phyloP scores from a whole-genome alignment of 2,329 filamentous ascomycete species.

The Cladosporium colombiae region DNA sequence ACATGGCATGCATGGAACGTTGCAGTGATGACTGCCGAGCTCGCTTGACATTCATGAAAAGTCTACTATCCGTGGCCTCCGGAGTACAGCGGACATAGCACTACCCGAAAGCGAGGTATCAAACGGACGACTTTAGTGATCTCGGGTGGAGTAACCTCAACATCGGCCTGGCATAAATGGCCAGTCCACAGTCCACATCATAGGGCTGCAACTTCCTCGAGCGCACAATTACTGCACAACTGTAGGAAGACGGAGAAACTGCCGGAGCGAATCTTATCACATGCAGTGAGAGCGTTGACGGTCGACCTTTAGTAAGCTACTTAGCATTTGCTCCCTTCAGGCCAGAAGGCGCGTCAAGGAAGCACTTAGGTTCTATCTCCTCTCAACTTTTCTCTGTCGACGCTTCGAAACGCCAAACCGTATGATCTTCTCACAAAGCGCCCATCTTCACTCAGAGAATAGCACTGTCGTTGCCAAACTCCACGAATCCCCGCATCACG shows the following conservation, averaged over 20 bases:
- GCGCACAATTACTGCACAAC: not conserved
- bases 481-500: constrained; percentile 8
- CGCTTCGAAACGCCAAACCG: not conserved
- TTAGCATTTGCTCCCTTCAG: not conserved
- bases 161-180: not conserved
- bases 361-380: not conserved
- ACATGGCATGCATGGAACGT: not conserved
- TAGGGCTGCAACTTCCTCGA: not conserved
- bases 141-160: not conserved
- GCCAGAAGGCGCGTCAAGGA: not conserved
- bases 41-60: not conserved
- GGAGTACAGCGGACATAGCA: not conserved
- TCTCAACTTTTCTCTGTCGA: not conserved
- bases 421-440: not conserved
- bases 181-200: not conserved
- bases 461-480: not conserved
- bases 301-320: not conserved
- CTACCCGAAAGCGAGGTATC: not conserved
- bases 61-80: not conserved
- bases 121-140: not conserved
- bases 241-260: not conserved
- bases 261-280: not conserved
- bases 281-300: not conserved
- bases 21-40: not conserved
- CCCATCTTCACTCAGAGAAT: not conserved